phyloP scores from a whole-genome alignment of 2,329 filamentous ascomycete species.

The Epichloe amarillans region DNA sequence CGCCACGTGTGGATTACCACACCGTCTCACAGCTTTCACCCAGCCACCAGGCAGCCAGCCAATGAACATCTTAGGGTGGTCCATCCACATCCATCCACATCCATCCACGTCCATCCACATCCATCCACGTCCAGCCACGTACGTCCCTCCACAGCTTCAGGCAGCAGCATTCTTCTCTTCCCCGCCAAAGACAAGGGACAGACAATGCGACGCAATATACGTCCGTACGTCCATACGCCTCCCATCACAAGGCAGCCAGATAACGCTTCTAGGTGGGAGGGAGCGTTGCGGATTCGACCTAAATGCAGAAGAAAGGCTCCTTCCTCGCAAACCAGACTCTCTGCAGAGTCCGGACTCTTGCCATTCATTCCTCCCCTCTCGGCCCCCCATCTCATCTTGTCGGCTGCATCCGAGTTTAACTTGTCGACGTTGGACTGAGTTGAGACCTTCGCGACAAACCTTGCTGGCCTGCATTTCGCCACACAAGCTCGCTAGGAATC shows the following conservation, averaged over 20 bases:
- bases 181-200: not conserved
- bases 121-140: too few relatives aligned
- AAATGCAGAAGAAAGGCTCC: too few relatives aligned
- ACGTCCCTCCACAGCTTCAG: not conserved
- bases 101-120: not conserved
- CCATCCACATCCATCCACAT: not conserved
- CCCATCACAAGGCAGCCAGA: conserved; percentile 6
- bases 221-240: not conserved
- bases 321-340: not conserved
- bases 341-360: not conserved
- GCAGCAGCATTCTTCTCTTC: conserved; percentile 9
- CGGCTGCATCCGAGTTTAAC: not conserved
- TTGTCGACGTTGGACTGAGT: not conserved
- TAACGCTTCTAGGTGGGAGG: not conserved
- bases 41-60: not conserved
- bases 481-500: not conserved
- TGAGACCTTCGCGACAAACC: not conserved
- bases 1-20: too few relatives aligned
- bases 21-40: not conserved
- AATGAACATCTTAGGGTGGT: not conserved
- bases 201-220: not conserved
- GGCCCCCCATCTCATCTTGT: not conserved
- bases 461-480: not conserved
- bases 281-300: not conserved
- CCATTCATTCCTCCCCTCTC: not conserved